These are phyloP conservation scores for Coniochaeta hoffmannii DNA, from an alignment of 2,329 filamentous ascomycete genomes.

Conservation along the genomic window DNA sequence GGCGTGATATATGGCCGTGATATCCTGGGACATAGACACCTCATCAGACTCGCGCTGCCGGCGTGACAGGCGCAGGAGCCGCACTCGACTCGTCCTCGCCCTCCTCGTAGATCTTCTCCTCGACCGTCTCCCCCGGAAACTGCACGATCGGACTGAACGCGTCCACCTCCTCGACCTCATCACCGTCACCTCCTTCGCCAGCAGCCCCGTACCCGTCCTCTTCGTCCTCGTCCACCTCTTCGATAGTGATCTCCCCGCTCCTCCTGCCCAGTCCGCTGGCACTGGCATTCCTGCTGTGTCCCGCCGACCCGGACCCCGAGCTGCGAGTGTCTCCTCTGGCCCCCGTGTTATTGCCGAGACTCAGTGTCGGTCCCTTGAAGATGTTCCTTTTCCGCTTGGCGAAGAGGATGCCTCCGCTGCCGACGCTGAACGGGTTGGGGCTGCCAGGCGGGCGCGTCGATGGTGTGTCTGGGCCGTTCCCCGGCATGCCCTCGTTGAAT, in stretches of 20 bases:
- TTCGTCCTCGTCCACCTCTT: constrained; percentile 54
- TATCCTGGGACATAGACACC: not conserved
- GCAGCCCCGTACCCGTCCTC: constrained; percentile 9
- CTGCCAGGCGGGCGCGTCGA: constrained; percentile 38
- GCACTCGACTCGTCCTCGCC: constrained; percentile 4
- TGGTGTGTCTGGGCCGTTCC: constrained; percentile 12
- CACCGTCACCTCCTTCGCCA: constrained; percentile 22
- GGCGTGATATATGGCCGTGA: not conserved
- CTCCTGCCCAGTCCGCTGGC: constrained; percentile 55
- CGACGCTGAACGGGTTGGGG: constrained; percentile 38
- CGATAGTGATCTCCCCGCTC: constrained; percentile 69
- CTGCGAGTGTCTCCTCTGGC: constrained; percentile 11
- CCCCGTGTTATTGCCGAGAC: constrained; percentile 32
- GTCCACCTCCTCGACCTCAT: constrained; percentile 37
- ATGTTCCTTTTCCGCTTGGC: constrained; percentile 74
- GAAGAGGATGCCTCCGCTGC: constrained; percentile 57
- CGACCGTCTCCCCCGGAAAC: constrained; percentile 9
- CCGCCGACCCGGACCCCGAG: constrained; percentile 24
- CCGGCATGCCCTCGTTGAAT: constrained; percentile 53
- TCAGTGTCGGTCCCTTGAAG: constrained; percentile 72
- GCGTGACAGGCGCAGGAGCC: not conserved
- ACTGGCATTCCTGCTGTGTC: constrained; percentile 51
- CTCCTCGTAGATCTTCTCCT: constrained; percentile 11
- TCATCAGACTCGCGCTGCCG: not conserved
- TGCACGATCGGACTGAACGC: constrained; percentile 10